Evolutionary conservation across 805 yeast species (phyloP), one percentile per base, ranked within the genome.

Genomic region (Wickerhamomyces mucosus): DNA sequence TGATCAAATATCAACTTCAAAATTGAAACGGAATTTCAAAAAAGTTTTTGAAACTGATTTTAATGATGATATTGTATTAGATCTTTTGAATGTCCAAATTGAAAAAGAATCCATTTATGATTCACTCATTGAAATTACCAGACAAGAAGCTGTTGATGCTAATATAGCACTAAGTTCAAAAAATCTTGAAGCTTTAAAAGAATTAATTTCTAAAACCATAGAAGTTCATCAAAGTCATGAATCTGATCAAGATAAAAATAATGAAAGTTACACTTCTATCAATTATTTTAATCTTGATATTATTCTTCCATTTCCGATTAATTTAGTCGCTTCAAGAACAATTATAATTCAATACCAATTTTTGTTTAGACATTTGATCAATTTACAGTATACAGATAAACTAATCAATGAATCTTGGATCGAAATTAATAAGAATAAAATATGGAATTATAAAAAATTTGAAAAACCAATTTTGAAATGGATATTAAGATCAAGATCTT

Each of bases 221-320:
- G 49, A 45, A 11, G 32, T 41, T 5, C 37, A 38, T 9, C 30
- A 35, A 41, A 37, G 9, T 9, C 38, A 6, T 15, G 34, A 5
- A 23, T 14, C 7, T 12, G 13, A 33, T 24, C 33, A 32, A 17
- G 48, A 40, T 20, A 50, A 53, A 21, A 42, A 53, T 8, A n/a
- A 50, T 39, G 46, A 57, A 51, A 41, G 61, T 44, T 38, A 56
- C 44, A 32, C 68, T 56, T 38, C 72, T 2, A 60, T 78, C 2
- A 61, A 75, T 28, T 67, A 68, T 31, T 51, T 79, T 9, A 71
- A 69, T 36, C 54, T 79, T 27, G 74, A 76, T 26, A 37, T 78
- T 7, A 55, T 65, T n/a, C 53, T 88, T 15, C 96, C 96, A 4
- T 92, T 84, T 50, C 99, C 99, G 0, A 56, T 85, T 29, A 85